Base-by-base conservation (phyloP, 1,284 basidiomycete genomes). In the Inonotus obliquus region DNA sequence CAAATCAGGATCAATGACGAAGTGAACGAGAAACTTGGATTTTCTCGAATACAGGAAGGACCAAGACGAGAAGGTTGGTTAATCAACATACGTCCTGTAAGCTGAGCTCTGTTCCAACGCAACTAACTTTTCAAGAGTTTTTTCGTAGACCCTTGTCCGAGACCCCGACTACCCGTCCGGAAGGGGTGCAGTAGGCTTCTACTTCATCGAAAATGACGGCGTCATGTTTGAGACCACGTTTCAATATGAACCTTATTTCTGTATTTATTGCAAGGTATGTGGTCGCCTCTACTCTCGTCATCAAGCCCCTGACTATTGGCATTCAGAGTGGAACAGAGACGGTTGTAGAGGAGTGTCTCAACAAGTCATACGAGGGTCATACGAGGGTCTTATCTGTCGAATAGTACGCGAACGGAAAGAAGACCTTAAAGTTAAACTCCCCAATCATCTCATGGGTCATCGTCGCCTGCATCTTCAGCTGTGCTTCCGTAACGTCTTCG, bases 171-270 rank as follows among this genome's bases (percentile, higher is more conserved):
- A 87, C 77, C 81, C 90, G 6, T 83, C 83, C 13, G 94, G 94
- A 17, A 88, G 86, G 66, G 91, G 93, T 4, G 95, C 90, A 10
- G 96, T 99, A 10, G 96, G 99, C 71, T 98, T 89, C 69, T 98
- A 98, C 74, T 99, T 99, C 70, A 94, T 99, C 67, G 88, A 98
- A 75, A 96, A 99, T 70, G 95, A 98, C 66, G 96, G 96, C 3
- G 85, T 83, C 37, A 93, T 93, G 86, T 99, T 99, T 82, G 99
- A 99, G 73, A 89, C 86, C 66, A 99, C 96, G 1, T 81, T 93
- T 63, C 83, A 87, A 59, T 96, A 96, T 70, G 93, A 98, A 72
- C 97, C 97, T 0, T 99, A 99, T 74, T 98, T 99, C 69, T 85
- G 84, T 66, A 89, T 99, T 65, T 89, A 89, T 2, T 96, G 92